Evolutionary conservation across 139 green algal genomes (phyloP).

Genomic region (Coccomyxa sp.): DNA sequence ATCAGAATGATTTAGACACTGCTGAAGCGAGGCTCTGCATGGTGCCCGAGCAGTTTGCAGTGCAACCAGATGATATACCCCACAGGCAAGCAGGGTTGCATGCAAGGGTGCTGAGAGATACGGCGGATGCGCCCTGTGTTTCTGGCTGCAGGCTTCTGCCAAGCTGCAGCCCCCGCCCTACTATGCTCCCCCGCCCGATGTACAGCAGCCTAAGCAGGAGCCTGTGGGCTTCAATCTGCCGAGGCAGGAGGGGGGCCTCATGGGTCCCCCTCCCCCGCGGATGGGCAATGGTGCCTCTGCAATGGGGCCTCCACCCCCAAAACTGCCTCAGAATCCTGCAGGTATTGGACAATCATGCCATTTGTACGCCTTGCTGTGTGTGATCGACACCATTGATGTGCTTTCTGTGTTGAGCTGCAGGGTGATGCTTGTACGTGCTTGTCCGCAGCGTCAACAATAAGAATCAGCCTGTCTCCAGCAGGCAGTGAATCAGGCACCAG

Average conservation of each 20-base stretch:
- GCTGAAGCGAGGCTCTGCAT: not conserved
- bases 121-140: not conserved
- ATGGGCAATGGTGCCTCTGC: not conserved
- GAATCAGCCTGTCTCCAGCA: no score
- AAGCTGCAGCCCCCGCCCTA: not conserved
- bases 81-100: not conserved
- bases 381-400: no score
- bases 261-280: not conserved
- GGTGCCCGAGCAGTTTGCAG: no score
- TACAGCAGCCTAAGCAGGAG: not conserved
- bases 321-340: not conserved
- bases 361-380: no score
- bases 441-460: no score
- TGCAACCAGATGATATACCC: not conserved
- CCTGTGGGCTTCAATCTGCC: not conserved
- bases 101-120: not conserved
- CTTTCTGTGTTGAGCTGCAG: no score
- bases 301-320: not conserved
- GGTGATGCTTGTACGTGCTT: no score
- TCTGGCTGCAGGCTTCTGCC: not conserved
- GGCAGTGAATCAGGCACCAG: no score
- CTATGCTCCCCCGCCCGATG: not conserved
- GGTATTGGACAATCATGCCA: no score
- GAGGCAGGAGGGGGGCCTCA: not conserved
- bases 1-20: not conserved